phyloP scores from a whole-genome alignment of 371 early-diverging fungal genomes.

The Mucor mucedo region DNA sequence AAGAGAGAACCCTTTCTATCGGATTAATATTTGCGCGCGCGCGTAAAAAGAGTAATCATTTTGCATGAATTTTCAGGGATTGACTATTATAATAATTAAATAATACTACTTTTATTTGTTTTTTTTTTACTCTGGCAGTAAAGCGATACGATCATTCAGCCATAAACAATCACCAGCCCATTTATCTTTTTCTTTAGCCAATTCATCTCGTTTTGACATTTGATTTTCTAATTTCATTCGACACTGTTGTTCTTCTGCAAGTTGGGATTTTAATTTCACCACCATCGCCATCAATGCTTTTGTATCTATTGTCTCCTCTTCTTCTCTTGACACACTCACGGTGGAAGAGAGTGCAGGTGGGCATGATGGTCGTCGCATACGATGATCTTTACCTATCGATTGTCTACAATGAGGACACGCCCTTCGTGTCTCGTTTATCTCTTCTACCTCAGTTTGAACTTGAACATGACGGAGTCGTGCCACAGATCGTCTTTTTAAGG shows the following conservation, averaged over 20 bases:
- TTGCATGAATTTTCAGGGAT: too few relatives aligned
- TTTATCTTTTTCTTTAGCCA: constrained; percentile 39
- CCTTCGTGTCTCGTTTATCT: not conserved
- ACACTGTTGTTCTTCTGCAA: constrained; percentile 55
- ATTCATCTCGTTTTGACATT: constrained; percentile 19
- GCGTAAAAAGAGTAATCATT: too few relatives aligned
- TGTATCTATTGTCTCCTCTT: constrained; percentile 2
- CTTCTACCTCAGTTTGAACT: constrained; percentile 32
- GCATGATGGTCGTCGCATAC: constrained; percentile 30
- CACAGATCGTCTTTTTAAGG: constrained; percentile 40
- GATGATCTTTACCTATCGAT: not conserved
- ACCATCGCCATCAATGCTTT: constrained; percentile 34
- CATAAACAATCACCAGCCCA: constrained; percentile 45
- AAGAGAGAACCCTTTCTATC: too few relatives aligned
- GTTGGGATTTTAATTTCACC: constrained; percentile 40
- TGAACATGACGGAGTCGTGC: constrained; percentile 41
- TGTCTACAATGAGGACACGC: constrained; percentile 45
- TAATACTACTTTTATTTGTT: not conserved
- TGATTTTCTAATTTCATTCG: constrained; percentile 36
- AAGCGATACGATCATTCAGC: constrained; percentile 40
- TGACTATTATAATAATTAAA: not conserved
- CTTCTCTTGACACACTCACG: not conserved
- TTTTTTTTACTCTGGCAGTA: constrained; percentile 30
- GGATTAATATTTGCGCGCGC: too few relatives aligned
- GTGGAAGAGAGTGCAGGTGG: constrained; percentile 38